Conservation (phyloP, 129 eudicot species). For the Flaveria robusta region DNA sequence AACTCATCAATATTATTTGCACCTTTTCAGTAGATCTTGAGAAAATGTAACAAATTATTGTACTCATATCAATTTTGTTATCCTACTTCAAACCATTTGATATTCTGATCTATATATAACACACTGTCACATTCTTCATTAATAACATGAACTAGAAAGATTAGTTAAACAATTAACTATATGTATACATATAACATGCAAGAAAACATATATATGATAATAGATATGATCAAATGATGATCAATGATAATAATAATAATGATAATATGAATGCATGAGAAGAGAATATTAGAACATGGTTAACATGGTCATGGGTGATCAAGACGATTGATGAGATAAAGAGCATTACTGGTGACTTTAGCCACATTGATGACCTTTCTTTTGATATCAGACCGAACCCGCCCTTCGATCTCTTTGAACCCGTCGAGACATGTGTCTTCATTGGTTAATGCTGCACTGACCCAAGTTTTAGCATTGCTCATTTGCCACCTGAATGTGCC, state of each 20-base stretch:
- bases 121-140: background rate
- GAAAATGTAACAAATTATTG: background rate
- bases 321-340: slow-evolving; percentile 64
- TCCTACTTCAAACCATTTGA: slow-evolving; percentile 2
- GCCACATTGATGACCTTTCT: slow-evolving; percentile 60
- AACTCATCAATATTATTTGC: slow-evolving; percentile 41
- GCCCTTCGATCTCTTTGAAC: slow-evolving; percentile 58
- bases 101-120: background rate
- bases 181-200: slow-evolving; percentile 15
- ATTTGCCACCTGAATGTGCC: slow-evolving; percentile 74
- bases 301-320: slow-evolving; percentile 39
- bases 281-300: background rate
- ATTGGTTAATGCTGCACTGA: slow-evolving; percentile 85
- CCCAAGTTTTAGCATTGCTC: slow-evolving; percentile 92
- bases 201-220: slow-evolving; percentile 19
- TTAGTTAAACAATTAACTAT: background rate
- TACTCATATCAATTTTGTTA: slow-evolving; percentile 12
- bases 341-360: slow-evolving; percentile 80
- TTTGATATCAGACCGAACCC: slow-evolving; percentile 57
- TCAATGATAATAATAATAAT: background rate
- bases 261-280: background rate
- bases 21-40: slow-evolving; percentile 29
- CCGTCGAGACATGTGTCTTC: slow-evolving; percentile 89
- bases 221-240: background rate
- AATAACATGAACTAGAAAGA: slow-evolving; percentile 18